Conservation (phyloP, 257 asterid species). For the Apocynum venetum region DNA sequence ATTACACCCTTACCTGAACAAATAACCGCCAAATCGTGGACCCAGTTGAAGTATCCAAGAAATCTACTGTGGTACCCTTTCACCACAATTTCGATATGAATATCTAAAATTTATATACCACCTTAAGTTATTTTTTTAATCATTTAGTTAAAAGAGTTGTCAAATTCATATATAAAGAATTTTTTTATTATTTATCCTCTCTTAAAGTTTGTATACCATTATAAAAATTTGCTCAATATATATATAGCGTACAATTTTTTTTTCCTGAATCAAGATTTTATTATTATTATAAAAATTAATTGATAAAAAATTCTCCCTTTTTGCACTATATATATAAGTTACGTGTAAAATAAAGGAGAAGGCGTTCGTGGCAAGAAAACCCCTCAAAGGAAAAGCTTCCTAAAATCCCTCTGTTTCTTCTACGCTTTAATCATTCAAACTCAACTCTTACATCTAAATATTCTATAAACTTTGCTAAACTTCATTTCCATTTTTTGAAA, state of each 20-base stretch:
- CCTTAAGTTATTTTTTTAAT: too few species aligned
- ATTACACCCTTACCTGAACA: conserved; percentile 14
- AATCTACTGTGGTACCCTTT: background rate
- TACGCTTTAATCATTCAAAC: conserved; percentile 21
- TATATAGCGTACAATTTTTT: too few species aligned
- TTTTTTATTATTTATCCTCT: too few species aligned
- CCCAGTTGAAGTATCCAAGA: conserved; percentile 18
- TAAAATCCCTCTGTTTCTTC: conserved; percentile 33
- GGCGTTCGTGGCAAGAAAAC: conserved; percentile 69
- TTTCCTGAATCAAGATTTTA: too few species aligned
- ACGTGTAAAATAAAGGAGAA: conserved; percentile 25
- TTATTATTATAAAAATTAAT: too few species aligned
- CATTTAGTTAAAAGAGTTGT: too few species aligned
- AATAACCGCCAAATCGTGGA: conserved; percentile 26
- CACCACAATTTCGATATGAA: too few species aligned
- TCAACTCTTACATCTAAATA: background rate
- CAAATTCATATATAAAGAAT: too few species aligned
- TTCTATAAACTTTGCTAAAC: background rate
- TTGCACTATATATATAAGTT: background rate
- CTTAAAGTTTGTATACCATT: too few species aligned
- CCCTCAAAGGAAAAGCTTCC: conserved; percentile 14
- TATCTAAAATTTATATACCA: too few species aligned
- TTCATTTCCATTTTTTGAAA: background rate
- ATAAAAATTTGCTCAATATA: too few species aligned
- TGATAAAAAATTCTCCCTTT: background rate